Conservation (phyloP, 2,329 filamentous ascomycete species). For the Coniochaeta sp. region DNA sequence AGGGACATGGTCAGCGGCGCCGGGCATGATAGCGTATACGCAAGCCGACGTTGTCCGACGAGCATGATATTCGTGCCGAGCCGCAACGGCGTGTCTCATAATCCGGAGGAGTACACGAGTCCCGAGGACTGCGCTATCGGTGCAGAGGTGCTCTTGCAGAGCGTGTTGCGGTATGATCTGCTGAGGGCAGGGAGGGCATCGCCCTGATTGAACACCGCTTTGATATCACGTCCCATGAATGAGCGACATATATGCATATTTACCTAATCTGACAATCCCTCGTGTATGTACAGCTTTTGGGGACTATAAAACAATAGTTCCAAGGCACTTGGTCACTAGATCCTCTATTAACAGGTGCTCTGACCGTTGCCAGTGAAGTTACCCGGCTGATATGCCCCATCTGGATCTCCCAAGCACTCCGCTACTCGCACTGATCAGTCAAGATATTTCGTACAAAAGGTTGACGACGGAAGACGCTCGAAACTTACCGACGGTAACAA, state of each 20-base stretch:
- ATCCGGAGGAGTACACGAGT: conserved; percentile 55
- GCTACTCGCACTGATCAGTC: conserved; percentile 15
- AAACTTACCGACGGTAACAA: conserved; percentile 42
- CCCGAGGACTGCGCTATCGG: conserved; percentile 42
- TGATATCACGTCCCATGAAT: background rate
- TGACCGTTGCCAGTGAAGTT: conserved; percentile 21
- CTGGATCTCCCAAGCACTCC: conserved; percentile 34
- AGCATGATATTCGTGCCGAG: conserved; percentile 63
- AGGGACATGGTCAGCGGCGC: conserved; percentile 34
- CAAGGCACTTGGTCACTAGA: background rate
- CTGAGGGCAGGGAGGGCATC: background rate
- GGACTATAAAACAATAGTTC: background rate
- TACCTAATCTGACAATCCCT: background rate
- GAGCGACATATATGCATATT: background rate
- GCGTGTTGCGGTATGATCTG: background rate
- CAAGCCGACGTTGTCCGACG: conserved; percentile 52
- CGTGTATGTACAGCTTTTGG: background rate
- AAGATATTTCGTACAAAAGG: background rate
- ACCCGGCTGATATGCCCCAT: conserved; percentile 31
- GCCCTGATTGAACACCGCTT: background rate
- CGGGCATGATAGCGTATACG: conserved; percentile 48
- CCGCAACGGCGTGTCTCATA: conserved; percentile 55
- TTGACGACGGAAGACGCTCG: background rate
- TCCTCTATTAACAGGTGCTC: background rate
- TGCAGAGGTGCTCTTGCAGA: background rate